Conservation (phyloP, 768 basidiomycete species). For the Kwoniella bestiolae region DNA sequence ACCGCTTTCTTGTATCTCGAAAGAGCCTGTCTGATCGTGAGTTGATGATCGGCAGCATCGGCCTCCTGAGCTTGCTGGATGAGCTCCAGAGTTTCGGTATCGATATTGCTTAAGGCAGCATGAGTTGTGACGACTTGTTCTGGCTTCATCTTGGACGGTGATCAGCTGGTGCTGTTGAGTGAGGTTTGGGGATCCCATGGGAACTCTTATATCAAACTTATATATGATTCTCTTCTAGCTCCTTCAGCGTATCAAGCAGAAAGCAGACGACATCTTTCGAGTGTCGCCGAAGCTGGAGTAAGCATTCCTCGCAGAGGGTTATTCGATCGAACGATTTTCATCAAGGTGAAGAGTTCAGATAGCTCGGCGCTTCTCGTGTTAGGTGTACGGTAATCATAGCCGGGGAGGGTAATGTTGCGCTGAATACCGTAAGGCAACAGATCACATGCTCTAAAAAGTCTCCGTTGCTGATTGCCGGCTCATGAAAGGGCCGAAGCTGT, state of each 20-base stretch:
- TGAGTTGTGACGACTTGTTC: slow-evolving; percentile 1
- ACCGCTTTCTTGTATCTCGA: slow-evolving; percentile 46
- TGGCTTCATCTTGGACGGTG: neutral
- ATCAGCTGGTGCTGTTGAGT: neutral
- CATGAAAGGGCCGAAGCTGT: too few relatives aligned
- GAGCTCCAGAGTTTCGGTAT: slow-evolving; percentile 8
- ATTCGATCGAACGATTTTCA: neutral
- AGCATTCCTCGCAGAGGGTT: neutral
- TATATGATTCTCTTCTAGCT: neutral
- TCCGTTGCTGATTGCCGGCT: too few relatives aligned
- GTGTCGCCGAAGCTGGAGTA: neutral
- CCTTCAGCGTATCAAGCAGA: too few relatives aligned
- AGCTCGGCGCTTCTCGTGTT: neutral
- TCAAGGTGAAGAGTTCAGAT: neutral
- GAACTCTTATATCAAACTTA: neutral
- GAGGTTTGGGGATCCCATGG: neutral
- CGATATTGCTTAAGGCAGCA: neutral
- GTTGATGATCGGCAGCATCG: slow-evolving; percentile 9
- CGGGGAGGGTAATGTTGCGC: neutral
- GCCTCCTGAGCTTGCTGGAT: slow-evolving; percentile 18
- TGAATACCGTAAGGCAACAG: too few relatives aligned
- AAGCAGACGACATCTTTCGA: too few relatives aligned
- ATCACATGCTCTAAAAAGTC: too few relatives aligned
- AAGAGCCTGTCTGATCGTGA: slow-evolving; percentile 49
- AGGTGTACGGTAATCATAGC: neutral